Evolutionary conservation across 495 filamentous ascomycete species (phyloP).

Genomic region (Geopyxis carbonaria): DNA sequence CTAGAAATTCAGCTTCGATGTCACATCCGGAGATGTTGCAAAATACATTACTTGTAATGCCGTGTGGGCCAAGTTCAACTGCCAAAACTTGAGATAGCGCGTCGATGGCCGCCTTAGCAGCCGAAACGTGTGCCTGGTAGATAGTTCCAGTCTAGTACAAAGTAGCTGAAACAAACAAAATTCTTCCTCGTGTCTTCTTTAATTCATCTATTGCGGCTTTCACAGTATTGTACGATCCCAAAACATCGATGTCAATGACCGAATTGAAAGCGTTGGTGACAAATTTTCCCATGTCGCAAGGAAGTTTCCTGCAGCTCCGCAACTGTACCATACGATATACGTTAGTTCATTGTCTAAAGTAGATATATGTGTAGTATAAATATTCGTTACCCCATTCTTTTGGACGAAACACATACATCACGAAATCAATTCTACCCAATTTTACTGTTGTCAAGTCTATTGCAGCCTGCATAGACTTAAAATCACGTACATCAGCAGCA

Average conservation of each 20-base stretch:
- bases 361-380: neutral
- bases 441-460: slow-evolving; percentile 63
- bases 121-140: slow-evolving; percentile 69
- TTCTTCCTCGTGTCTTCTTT: slow-evolving; percentile 58
- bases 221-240: slow-evolving; percentile 85
- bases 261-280: slow-evolving; percentile 81
- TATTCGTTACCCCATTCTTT: neutral
- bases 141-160: slow-evolving; percentile 75
- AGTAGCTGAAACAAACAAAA: slow-evolving; percentile 75
- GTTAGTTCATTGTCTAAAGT: too few species aligned
- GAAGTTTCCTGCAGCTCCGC: slow-evolving; percentile 93
- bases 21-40: slow-evolving; percentile 16
- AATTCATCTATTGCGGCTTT: slow-evolving; percentile 79
- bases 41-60: slow-evolving; percentile 78
- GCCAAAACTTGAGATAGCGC: slow-evolving; percentile 55
- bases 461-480: slow-evolving; percentile 40
- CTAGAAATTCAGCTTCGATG: slow-evolving; percentile 36
- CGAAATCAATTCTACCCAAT: slow-evolving; percentile 74
- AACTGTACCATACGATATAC: slow-evolving; percentile 41
- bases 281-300: slow-evolving; percentile 64
- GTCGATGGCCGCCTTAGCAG: slow-evolving; percentile 85
- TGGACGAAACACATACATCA: slow-evolving; percentile 57
- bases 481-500: slow-evolving; percentile 58
- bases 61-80: slow-evolving; percentile 74
- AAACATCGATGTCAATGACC: slow-evolving; percentile 89